Conservation (phyloP, 2,329 filamentous ascomycete species). For the Sclerotinia spermophila region DNA sequence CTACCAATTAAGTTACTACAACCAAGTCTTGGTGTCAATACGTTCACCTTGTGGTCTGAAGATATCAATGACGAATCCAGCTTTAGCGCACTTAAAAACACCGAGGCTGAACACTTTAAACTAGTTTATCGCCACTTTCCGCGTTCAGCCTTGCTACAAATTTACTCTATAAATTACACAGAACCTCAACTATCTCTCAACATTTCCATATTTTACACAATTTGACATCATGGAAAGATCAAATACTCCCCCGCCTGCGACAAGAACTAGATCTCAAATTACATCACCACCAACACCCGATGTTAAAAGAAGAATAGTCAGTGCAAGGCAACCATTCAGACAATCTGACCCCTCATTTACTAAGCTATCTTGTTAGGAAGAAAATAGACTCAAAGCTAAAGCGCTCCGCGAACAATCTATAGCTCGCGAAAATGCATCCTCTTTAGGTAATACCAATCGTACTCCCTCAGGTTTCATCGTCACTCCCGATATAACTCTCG, state of each 20-base stretch:
- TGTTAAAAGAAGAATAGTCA: constrained; percentile 52
- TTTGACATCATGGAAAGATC: constrained; percentile 26
- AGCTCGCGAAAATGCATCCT: constrained; percentile 52
- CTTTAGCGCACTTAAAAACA: not conserved
- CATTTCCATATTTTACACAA: not conserved
- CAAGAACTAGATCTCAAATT: not conserved
- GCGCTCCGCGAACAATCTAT: constrained; percentile 73
- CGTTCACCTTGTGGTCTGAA: not conserved
- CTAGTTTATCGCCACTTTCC: constrained; percentile 8
- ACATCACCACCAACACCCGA: constrained; percentile 53
- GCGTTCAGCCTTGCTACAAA: constrained; percentile 15
- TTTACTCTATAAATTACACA: not conserved
- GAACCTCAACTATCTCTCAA: not conserved
- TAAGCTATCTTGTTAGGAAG: constrained; percentile 56
- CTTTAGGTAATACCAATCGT: constrained; percentile 39
- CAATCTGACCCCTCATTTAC: not conserved
- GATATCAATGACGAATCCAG: not conserved
- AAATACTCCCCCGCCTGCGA: constrained; percentile 26
- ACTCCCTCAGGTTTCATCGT: constrained; percentile 68
- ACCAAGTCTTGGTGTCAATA: not conserved
- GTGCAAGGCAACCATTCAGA: constrained; percentile 28
- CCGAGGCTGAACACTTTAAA: constrained; percentile 14
- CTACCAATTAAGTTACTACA: not conserved
- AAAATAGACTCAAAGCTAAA: constrained; percentile 84
- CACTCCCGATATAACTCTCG: constrained; percentile 59